phyloP scores from a whole-genome alignment of 257 asterid genomes.

The Nicotiana undulata region DNA sequence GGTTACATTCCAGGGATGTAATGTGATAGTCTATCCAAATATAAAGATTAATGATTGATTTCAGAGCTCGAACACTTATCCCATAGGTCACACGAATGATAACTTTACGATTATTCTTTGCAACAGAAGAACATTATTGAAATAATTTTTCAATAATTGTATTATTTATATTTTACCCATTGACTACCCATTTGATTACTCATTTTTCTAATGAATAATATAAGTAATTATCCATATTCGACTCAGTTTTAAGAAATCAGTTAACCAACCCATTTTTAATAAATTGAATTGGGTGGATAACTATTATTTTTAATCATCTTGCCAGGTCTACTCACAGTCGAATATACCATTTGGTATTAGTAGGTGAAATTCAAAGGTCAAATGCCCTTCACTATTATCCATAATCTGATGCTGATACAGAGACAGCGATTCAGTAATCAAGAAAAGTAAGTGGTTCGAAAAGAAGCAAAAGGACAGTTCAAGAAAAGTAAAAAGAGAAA shows the following conservation, averaged over 20 bases:
- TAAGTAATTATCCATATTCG: no score
- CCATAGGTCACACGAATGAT: rapidly evolving
- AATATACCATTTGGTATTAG: not conserved
- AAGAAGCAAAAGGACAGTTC: constrained; percentile 11
- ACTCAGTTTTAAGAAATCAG: no score
- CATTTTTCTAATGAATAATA: no score
- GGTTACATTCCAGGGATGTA: rapidly evolving
- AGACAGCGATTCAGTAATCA: not conserved
- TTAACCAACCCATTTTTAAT: no score
- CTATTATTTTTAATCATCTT: no score
- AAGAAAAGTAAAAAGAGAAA: not conserved
- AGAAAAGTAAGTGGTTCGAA: constrained; percentile 7
- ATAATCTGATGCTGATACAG: not conserved
- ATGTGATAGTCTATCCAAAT: rapidly evolving
- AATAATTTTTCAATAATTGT: no score
- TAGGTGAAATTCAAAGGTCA: constrained; percentile 6
- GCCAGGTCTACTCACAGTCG: no score
- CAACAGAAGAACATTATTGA: no score
- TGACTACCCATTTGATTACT: no score
- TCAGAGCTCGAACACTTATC: rapidly evolving
- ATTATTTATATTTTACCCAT: no score
- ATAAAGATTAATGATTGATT: rapidly evolving
- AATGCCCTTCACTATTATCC: constrained; percentile 10
- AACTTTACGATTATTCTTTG: no score
- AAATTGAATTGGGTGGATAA: no score